Evolutionary conservation across 768 basidiomycete genomes (phyloP), one percentile per base, ranked within the genome.

Genomic region (Psilocybe sp.): DNA sequence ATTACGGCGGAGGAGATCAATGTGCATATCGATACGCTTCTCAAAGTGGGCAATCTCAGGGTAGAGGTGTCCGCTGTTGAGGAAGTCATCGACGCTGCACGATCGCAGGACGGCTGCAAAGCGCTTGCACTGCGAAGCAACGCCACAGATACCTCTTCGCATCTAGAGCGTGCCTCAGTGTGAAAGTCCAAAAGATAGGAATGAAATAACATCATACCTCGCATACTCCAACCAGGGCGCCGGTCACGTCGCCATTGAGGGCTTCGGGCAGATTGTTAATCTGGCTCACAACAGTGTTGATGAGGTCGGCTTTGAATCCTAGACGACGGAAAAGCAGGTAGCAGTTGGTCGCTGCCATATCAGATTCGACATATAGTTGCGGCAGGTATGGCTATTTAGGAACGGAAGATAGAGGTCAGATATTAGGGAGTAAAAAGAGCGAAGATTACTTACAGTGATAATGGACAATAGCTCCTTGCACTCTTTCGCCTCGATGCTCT

Each of bases 301-400:
- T 85, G 38, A 97, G 76, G 56, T 97, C 91, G 28, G 90, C 77
- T 69, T 99, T 99, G 63, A 78, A 75, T 0, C 85, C 87, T 57
- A 98, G 67, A 8, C 97, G 85, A 55, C 87, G 86, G 84, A 98
- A 97, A 78, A 97, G 91, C 51, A 98, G 73, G 58, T 96, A 90
- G 57, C 90, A 89, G 55, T 80, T 85, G 3, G 93, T 91, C 0
- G 96, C 89, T 56, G 93, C 92, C 55, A 78, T 81, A 65, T 99
- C 97, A 11, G 81, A 82, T 59, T 98, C 92, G 40, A 91, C 78
- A 61, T 97, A 99, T 10, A 92, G 66, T 64, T 91, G 87, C 1
- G 95, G 94, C 7, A 99, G 72, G 69, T 98, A 98, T 2, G 92
- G 89, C 89, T 93, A 59, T 9, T 50, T 48, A 31, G 32, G 13